Percentiles rank a stretch among this genome's conserved stretches.
These are phyloP conservation scores for Colletotrichum viniferum DNA, from an alignment of 2,329 filamentous ascomycete genomes.

Conservation along the genomic window DNA sequence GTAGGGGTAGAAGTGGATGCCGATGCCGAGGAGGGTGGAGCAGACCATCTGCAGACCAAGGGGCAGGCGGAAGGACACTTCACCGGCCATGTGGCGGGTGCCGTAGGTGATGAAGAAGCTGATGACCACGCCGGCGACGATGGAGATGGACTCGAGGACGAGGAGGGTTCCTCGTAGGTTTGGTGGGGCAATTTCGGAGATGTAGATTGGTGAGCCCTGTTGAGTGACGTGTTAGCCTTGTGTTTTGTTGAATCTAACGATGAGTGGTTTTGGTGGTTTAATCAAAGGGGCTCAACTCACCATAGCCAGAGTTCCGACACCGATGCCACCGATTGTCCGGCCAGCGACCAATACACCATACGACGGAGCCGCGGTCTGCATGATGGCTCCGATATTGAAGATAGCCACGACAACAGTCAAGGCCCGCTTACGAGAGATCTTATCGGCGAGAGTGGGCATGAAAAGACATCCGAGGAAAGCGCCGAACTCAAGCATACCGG, in stretches of 20 bases:
- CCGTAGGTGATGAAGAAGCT: slow-evolving; percentile 61
- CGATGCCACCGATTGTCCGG: slow-evolving; percentile 33
- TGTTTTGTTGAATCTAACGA: neutral
- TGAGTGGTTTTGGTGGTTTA: neutral
- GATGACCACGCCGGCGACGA: slow-evolving; percentile 57
- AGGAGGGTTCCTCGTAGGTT: slow-evolving; percentile 45
- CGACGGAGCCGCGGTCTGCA: slow-evolving; percentile 34
- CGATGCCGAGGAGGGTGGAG: slow-evolving; percentile 39
- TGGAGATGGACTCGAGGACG: slow-evolving; percentile 54
- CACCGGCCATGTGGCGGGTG: slow-evolving; percentile 44
- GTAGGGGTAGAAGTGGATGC: slow-evolving; percentile 50
- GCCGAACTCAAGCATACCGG: slow-evolving; percentile 46
- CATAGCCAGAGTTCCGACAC: slow-evolving; percentile 34
- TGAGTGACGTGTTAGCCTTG: neutral
- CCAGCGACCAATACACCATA: slow-evolving; percentile 32
- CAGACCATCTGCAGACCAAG: slow-evolving; percentile 51
- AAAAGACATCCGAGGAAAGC: slow-evolving; percentile 41
- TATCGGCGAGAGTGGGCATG: slow-evolving; percentile 42
- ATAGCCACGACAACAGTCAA: slow-evolving; percentile 40
- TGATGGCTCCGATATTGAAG: slow-evolving; percentile 46
- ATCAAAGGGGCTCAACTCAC: neutral
- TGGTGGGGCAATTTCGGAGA: slow-evolving; percentile 38
- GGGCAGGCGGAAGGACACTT: slow-evolving; percentile 49
- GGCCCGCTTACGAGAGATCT: slow-evolving; percentile 46
- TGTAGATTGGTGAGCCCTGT: slow-evolving; percentile 32